A percentile compares a stretch with the other conserved stretches of the same genome.
Evolutionary conservation across 208 protist species (phyloP).

Genomic region (Borovskyia barvae): DNA sequence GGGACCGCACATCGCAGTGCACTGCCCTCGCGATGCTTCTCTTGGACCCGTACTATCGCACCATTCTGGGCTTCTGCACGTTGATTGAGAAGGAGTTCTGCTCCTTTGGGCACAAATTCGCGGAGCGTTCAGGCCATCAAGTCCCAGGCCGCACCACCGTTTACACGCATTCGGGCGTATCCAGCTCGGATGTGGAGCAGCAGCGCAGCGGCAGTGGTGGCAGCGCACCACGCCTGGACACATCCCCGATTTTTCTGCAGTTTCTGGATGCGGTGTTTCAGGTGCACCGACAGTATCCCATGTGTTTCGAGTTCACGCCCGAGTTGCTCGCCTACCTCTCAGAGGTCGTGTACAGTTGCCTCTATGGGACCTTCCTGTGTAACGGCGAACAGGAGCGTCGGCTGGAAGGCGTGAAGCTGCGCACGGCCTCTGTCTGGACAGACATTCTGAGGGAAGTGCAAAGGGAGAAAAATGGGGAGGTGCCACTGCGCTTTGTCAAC

Average conservation of each 20-base stretch:
- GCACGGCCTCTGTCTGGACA: conserved; percentile 76
- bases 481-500: conserved; percentile 72
- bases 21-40: conserved; percentile 79
- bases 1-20: conserved; percentile 95
- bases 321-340: conserved; percentile 82
- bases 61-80: conserved; percentile 89
- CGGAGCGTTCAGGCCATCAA: conserved; percentile 81
- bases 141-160: conserved; percentile 49
- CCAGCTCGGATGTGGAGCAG: conserved; percentile 53
- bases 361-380: conserved; percentile 86
- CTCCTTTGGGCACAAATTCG: conserved; percentile 95
- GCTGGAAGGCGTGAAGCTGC: conserved; percentile 68
- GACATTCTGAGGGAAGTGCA: conserved; percentile 48
- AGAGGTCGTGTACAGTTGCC: conserved; percentile 80
- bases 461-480: conserved; percentile 44
- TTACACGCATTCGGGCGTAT: conserved; percentile 30
- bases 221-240: conserved; percentile 40
- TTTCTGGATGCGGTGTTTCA: conserved; percentile 96
- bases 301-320: conserved; percentile 94
- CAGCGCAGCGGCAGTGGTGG: conserved; percentile 6
- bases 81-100: conserved; percentile 97
- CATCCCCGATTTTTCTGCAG: conserved; percentile 94
- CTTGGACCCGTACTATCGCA: conserved; percentile 95
- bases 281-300: conserved; percentile 89
- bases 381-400: conserved; percentile 81